phyloP scores from a whole-genome alignment of 495 filamentous ascomycete genomes.

The Aspergillus diversus region DNA sequence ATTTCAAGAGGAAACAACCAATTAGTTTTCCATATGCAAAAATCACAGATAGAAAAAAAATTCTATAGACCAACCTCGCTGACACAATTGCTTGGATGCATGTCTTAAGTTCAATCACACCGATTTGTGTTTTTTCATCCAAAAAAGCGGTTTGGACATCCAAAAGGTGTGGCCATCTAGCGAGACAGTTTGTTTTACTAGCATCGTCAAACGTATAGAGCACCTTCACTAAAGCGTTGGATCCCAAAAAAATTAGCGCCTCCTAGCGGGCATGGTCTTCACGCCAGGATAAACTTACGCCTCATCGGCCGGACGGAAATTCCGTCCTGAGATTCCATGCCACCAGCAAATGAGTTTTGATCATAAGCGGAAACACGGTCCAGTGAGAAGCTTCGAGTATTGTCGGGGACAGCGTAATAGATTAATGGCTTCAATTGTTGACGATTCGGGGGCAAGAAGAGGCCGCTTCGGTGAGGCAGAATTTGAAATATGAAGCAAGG shows the following conservation, averaged over 20 bases:
- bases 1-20: slow-evolving; percentile 23
- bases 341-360: slow-evolving; percentile 33
- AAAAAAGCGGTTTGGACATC: slow-evolving; percentile 78
- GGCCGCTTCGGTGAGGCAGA: slow-evolving; percentile 4
- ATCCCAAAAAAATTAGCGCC: slow-evolving; percentile 25
- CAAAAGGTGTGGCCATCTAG: slow-evolving; percentile 81
- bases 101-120: slow-evolving; percentile 85
- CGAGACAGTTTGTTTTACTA: slow-evolving; percentile 86
- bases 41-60: neutral
- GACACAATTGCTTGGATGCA: slow-evolving; percentile 86
- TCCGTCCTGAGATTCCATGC: slow-evolving; percentile 56
- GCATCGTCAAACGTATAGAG: slow-evolving; percentile 95
- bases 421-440: neutral
- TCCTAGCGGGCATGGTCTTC: neutral
- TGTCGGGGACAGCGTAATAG: neutral
- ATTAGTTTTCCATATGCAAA: neutral
- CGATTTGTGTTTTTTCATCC: slow-evolving; percentile 78
- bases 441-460: slow-evolving; percentile 1
- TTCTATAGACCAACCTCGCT: slow-evolving; percentile 55
- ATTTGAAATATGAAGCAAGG: slow-evolving; percentile 16
- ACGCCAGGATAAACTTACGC: slow-evolving; percentile 39
- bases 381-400: neutral
- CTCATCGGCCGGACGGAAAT: slow-evolving; percentile 59
- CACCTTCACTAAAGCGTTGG: slow-evolving; percentile 68
- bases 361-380: slow-evolving; percentile 33